These are phyloP conservation scores for Auricularia sp. DNA, from an alignment of 768 basidiomycete species.

Conservation along the genomic window DNA sequence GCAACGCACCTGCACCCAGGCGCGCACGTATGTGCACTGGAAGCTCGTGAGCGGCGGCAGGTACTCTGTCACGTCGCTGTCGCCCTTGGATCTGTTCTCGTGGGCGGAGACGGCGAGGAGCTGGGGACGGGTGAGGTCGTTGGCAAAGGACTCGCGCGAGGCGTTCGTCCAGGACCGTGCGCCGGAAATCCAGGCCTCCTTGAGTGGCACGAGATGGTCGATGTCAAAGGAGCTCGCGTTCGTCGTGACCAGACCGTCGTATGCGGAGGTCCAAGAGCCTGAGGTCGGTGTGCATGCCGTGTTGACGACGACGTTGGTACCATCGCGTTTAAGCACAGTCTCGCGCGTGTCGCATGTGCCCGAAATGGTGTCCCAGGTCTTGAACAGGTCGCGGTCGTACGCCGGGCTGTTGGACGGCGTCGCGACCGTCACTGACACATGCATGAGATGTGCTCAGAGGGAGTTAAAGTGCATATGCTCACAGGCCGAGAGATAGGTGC, in stretches of 20 bases:
- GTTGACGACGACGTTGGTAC: constrained; percentile 29
- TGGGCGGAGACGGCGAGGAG: constrained; percentile 40
- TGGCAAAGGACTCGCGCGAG: constrained; percentile 42
- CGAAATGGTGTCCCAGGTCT: constrained; percentile 39
- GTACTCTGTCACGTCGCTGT: constrained; percentile 42
- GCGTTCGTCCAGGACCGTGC: constrained; percentile 41
- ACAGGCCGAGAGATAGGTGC: constrained; percentile 15
- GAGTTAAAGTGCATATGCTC: background rate
- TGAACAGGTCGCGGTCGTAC: constrained; percentile 32
- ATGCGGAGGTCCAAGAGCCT: constrained; percentile 42
- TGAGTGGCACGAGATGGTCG: constrained; percentile 45
- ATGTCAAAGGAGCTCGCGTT: constrained; percentile 41
- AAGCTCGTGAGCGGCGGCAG: constrained; percentile 39
- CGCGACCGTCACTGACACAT: constrained; percentile 24
- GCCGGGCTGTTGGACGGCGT: constrained; percentile 33
- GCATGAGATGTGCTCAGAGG: background rate
- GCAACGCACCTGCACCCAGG: constrained; percentile 30
- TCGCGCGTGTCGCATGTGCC: constrained; percentile 44
- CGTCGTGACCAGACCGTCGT: constrained; percentile 36
- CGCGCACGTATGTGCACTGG: constrained; percentile 41
- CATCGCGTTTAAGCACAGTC: constrained; percentile 26
- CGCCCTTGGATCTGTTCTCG: constrained; percentile 40
- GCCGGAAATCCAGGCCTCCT: constrained; percentile 50
- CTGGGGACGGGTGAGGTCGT: constrained; percentile 46
- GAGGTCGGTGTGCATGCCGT: constrained; percentile 34